Percentiles rank a stretch among this genome's conserved stretches.
phyloP scores from a whole-genome alignment of 1,284 basidiomycete species.

The Trichosporon sp. region DNA sequence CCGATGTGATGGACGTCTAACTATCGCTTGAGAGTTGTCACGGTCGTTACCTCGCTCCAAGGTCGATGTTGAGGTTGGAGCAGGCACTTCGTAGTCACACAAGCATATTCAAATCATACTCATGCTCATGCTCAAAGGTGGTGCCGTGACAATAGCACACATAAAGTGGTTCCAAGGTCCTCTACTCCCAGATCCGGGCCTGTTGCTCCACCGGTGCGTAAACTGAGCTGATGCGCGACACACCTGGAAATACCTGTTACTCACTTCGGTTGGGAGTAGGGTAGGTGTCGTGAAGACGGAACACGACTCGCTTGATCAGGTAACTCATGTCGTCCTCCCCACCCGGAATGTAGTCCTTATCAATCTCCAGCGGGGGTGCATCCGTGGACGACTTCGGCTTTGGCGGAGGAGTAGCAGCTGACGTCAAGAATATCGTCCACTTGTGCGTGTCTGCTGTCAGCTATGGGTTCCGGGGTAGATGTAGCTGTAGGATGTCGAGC shows the following conservation, averaged over 20 bases:
- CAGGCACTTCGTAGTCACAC: neutral
- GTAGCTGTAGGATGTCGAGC: constrained; percentile 29
- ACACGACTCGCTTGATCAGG: constrained; percentile 90
- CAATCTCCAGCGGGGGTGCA: constrained; percentile 22
- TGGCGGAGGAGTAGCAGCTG: constrained; percentile 50
- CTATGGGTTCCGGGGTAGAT: neutral
- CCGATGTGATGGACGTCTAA: no score
- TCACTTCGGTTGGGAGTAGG: constrained; percentile 80
- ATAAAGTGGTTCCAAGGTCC: no score
- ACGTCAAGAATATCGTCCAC: constrained; percentile 92
- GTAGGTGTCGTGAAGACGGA: constrained; percentile 98
- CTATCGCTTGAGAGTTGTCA: neutral
- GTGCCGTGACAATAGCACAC: no score
- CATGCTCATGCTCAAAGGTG: neutral
- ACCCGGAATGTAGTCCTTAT: constrained; percentile 52
- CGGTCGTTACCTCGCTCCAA: neutral
- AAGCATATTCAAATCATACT: neutral
- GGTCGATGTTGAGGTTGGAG: neutral
- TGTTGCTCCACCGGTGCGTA: no score
- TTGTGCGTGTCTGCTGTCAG: constrained; percentile 79
- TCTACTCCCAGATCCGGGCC: no score
- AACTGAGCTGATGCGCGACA: no score
- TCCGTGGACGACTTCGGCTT: constrained; percentile 30
- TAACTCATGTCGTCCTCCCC: constrained; percentile 81
- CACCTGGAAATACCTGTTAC: constrained; percentile 30